Conservation (phyloP, 306 rosid genomes). For the Senna tora region DNA sequence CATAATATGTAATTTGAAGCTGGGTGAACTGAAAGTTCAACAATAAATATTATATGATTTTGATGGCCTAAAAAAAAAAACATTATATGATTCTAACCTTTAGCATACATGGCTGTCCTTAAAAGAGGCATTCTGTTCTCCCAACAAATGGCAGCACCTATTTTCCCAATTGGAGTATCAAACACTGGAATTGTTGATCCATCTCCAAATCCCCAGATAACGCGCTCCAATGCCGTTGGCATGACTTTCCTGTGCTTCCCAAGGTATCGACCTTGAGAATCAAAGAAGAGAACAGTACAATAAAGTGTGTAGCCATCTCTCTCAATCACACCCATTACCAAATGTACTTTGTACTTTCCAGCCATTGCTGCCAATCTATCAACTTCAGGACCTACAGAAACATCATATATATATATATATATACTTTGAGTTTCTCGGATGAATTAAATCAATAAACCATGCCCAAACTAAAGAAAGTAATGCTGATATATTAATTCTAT, state of each 20-base stretch:
- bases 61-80: too few species aligned
- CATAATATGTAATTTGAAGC: neutral
- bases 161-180: constrained; percentile 86
- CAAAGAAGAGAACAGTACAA: constrained; percentile 82
- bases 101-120: constrained; percentile 93
- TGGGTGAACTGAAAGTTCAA: constrained; percentile 2
- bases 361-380: constrained; percentile 95
- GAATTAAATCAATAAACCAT: neutral
- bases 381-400: constrained; percentile 81
- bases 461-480: neutral
- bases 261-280: constrained; percentile 80
- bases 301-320: constrained; percentile 93
- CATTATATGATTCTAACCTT: constrained; percentile 80
- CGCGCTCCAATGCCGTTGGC: constrained; percentile 86
- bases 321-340: constrained; percentile 94
- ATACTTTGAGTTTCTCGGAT: neutral
- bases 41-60: too few species aligned
- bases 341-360: constrained; percentile 74
- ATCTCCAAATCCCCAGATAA: constrained; percentile 97
- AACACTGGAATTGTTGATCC: constrained; percentile 94
- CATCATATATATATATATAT: constrained; percentile 8
- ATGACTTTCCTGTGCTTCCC: constrained; percentile 94
- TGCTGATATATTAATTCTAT: neutral
- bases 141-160: constrained; percentile 96
- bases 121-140: constrained; percentile 90